A percentile compares a stretch with the other conserved stretches of the same genome.
phyloP scores from a whole-genome alignment of 2,329 filamentous ascomycete species.

The Mariannaea elegans region DNA sequence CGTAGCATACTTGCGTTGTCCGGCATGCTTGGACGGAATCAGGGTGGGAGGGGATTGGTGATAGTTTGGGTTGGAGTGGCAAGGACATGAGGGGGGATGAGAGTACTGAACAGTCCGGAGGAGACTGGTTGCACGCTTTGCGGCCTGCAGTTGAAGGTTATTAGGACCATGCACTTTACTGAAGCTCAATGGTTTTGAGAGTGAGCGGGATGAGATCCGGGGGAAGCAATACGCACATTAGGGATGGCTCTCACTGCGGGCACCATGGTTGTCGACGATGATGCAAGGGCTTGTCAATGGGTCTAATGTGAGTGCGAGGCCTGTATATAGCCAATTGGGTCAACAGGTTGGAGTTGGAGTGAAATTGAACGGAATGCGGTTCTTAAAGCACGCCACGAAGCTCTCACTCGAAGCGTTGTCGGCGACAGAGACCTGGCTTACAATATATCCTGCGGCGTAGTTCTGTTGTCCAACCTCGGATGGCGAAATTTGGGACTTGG shows the following conservation, averaged over 20 bases:
- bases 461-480: slow-evolving; percentile 17
- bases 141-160: slow-evolving; percentile 53
- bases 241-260: slow-evolving; percentile 44
- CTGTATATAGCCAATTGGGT: background rate
- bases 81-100: slow-evolving; percentile 88
- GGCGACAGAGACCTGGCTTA: slow-evolving; percentile 8
- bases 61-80: slow-evolving; percentile 87
- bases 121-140: slow-evolving; percentile 73
- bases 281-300: background rate
- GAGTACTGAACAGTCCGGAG: slow-evolving; percentile 91
- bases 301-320: background rate
- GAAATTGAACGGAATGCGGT: background rate
- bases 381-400: background rate
- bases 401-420: background rate
- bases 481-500: slow-evolving; percentile 11
- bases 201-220: background rate
- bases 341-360: background rate
- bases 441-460: slow-evolving; percentile 4
- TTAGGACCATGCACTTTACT: background rate
- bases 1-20: slow-evolving; percentile 70
- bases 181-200: background rate
- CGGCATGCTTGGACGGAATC: slow-evolving; percentile 53
- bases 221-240: slow-evolving; percentile 41
- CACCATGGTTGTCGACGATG: slow-evolving; percentile 33
- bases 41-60: slow-evolving; percentile 72